phyloP scores from a whole-genome alignment of 306 rosid species.

The Potentilla sterilis region DNA sequence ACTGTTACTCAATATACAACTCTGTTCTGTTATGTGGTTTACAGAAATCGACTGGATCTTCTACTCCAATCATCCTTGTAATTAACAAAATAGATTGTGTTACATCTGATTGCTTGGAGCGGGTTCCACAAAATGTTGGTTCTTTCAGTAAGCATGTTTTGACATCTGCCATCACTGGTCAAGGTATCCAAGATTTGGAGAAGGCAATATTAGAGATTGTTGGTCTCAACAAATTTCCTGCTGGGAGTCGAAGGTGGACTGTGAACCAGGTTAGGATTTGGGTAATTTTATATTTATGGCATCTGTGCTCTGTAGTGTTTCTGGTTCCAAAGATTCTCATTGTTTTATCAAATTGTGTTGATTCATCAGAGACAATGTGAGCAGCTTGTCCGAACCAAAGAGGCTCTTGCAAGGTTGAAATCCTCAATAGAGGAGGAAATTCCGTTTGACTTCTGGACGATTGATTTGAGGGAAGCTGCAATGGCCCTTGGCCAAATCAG shows the following conservation, averaged over 20 bases:
- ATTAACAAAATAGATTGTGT: slow-evolving; percentile 79
- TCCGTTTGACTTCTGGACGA: slow-evolving; percentile 93
- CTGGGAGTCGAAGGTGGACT: slow-evolving; percentile 85
- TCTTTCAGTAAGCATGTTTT: slow-evolving; percentile 63
- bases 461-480: slow-evolving; percentile 87
- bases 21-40: slow-evolving; percentile 10
- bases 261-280: slow-evolving; percentile 66
- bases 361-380: slow-evolving; percentile 85
- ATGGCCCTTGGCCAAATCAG: slow-evolving; percentile 84
- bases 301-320: not conserved
- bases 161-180: slow-evolving; percentile 86
- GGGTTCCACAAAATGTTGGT: slow-evolving; percentile 29
- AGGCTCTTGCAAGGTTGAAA: slow-evolving; percentile 71
- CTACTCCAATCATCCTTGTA: slow-evolving; percentile 78
- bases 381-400: slow-evolving; percentile 89
- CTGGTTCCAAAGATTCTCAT: slow-evolving; percentile 1
- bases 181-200: slow-evolving; percentile 84
- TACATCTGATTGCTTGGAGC: slow-evolving; percentile 41
- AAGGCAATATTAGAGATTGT: slow-evolving; percentile 65
- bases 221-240: slow-evolving; percentile 62
- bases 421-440: slow-evolving; percentile 74
- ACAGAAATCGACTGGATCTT: slow-evolving; percentile 64
- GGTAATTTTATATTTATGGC: not conserved
- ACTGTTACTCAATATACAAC: not conserved
- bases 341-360: slow-evolving; percentile 13